Conservation (phyloP, 768 basidiomycete species). For the Pleurotus djamor region DNA sequence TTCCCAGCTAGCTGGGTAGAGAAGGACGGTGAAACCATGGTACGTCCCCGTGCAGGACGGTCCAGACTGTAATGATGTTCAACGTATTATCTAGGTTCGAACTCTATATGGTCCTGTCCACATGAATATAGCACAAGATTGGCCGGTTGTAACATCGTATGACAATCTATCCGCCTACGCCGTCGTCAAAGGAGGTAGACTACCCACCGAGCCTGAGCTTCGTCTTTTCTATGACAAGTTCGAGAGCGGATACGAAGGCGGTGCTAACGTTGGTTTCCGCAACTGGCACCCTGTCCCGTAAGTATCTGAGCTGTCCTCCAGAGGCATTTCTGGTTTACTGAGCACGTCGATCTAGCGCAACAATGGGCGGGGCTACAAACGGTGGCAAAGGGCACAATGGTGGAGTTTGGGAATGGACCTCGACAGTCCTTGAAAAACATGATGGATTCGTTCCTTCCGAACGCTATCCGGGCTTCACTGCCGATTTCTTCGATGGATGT, state of each 20-base stretch:
- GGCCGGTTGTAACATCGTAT: conserved; percentile 85
- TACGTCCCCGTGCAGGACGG: conserved; percentile 20
- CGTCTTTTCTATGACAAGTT: conserved; percentile 76
- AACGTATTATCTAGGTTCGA: conserved; percentile 49
- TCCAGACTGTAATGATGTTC: background rate
- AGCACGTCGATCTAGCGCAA: conserved; percentile 45
- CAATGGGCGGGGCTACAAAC: conserved; percentile 51
- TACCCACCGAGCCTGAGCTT: conserved; percentile 91
- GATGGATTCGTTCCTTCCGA: conserved; percentile 76
- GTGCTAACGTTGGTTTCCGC: conserved; percentile 82
- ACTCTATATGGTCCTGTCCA: conserved; percentile 86
- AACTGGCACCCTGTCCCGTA: conserved; percentile 95
- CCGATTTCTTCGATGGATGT: conserved; percentile 88
- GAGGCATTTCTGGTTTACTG: background rate
- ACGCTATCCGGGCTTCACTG: conserved; percentile 88
- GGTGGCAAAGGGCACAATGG: conserved; percentile 79
- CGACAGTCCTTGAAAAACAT: conserved; percentile 65
- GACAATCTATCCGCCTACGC: conserved; percentile 80
- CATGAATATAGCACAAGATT: conserved; percentile 73
- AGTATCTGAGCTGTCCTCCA: conserved; percentile 24
- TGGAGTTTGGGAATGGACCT: conserved; percentile 99
- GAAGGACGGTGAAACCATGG: conserved; percentile 46
- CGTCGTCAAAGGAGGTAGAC: conserved; percentile 82
- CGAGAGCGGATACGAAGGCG: conserved; percentile 70
- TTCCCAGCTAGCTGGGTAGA: conserved; percentile 78